Base-by-base conservation (phyloP, 1,284 basidiomycete genomes). In the Paramarasmius palmivorus region DNA sequence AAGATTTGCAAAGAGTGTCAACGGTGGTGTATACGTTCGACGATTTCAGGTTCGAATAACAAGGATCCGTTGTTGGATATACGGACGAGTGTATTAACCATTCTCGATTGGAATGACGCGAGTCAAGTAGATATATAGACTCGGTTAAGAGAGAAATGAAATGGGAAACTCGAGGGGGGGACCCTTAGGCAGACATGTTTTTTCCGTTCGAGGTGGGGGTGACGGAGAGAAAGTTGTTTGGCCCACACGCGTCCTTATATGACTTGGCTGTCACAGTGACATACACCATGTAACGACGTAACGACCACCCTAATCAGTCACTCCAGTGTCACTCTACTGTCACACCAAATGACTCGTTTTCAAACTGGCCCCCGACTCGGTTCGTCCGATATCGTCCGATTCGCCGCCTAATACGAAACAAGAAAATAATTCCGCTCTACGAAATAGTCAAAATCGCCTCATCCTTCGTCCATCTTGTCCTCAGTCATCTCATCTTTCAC, bases 31-130 rank as follows among this genome's bases (percentile, higher is more conserved):
- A 91, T 91, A 70, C 88, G 88, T 73, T 90, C 83, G 69, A 90
- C 88, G 71, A 90, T 85, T 74, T 86, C 84, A 58, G 88, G 88
- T 76, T 90, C 88, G 71, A 91, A 91, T 67, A 90, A 82, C 59
- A 90, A 79, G 70, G 87, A 85, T 76, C 88, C 88, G 86, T 88
- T 85, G 79, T 83, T 87, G 68, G 85, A 85, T 73, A 77, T 84
- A 64, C 85, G 87, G 68, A 82, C 75, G 68, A 83, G 81, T 83
- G 84, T 88, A 77, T 88, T 84, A 77, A 90, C 86, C 88, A 90
- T 90, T 77, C 77, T 88, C 77, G 77, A 15, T 68, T 72, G 68
- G 58, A 64, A 63, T 64, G 60, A 65, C 66, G 73, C 73, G 73
- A 71, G 72, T 68, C 66, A 71, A 67, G 67, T n/a, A n/a, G 70